Percentiles rank a stretch among this genome's conserved stretches.
Conservation (phyloP, 768 basidiomycete genomes). For the Rhizopogon vulgaris region DNA sequence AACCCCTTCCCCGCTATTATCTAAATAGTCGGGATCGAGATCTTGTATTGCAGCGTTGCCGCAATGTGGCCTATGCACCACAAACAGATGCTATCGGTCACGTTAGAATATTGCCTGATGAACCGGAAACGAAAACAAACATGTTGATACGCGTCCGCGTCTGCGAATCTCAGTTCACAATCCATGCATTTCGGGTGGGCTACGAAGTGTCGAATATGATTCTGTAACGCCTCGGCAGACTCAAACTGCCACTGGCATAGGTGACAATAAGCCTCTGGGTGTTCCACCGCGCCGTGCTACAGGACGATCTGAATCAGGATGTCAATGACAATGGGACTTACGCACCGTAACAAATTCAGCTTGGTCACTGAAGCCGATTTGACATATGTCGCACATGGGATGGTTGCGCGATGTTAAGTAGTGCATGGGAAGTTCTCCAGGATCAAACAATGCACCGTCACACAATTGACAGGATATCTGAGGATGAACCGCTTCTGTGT, state of each 20-base stretch:
- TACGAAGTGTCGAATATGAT: constrained; percentile 36
- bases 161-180: constrained; percentile 36
- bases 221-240: constrained; percentile 26
- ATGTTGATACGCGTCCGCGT: constrained; percentile 29
- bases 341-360: constrained; percentile 23
- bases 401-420: constrained; percentile 22
- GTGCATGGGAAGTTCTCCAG: constrained; percentile 17
- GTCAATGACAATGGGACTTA: not conserved
- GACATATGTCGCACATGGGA: constrained; percentile 21
- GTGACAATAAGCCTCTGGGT: constrained; percentile 28
- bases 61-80: constrained; percentile 15
- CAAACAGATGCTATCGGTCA: constrained; percentile 20
- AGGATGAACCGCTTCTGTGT: constrained; percentile 31
- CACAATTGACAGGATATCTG: constrained; percentile 29
- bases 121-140: constrained; percentile 15
- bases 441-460: constrained; percentile 17
- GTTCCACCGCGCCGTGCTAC: constrained; percentile 25
- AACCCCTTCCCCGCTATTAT: not conserved
- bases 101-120: not conserved
- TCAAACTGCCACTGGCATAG: constrained; percentile 37
- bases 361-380: constrained; percentile 21
- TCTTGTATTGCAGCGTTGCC: not conserved
- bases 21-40: not conserved
- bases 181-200: constrained; percentile 39
- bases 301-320: constrained; percentile 8